Base-by-base conservation (phyloP, 768 basidiomycete species). In the Tulasnella sp. region DNA sequence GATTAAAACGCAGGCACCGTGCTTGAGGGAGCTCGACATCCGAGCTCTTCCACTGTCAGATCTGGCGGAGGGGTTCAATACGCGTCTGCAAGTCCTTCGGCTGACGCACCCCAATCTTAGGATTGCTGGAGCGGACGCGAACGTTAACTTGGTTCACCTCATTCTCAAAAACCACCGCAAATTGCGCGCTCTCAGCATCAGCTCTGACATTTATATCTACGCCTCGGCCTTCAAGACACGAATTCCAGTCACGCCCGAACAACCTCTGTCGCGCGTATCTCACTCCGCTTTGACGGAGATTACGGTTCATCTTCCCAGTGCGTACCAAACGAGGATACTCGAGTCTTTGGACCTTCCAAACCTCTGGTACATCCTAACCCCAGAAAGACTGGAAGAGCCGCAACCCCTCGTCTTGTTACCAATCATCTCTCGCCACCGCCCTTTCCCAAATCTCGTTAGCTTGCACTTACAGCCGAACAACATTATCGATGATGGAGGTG, bases 141-240 rank as follows among this genome's bases (percentile, higher is more conserved):
- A 95, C 77, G 75, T 95, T 26, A 89, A 91, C 75, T 73, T 89
- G 4, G 81, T 96, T 66, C 94, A 95, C 77, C 85, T 92, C 72
- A 83, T 89, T 36, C 79, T 94, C 36, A 86, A 89, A 5, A 47
- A 75, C 22, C 44, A 19, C 44, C 44, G 19, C 17, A n/a, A 78
- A 78, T 17, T 77, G 75, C 7, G 76, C 75, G 40, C 16, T 81
- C 78, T 29, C 79, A 79, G 22, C 80, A 79, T 39, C 79, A 77
- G 64, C 74, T 80, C 69, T 72, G 44, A 17, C 16, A 12, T 3
- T 41, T 22, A 7, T 7, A 40, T 47, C 44, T 47, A 19, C 44
- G 17, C 11, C 44, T 19, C 19, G 3, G 19, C 40, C 40, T 40
- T 40, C 40, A 7, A n/a, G n/a, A n/a, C n/a, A n/a, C n/a, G n/a